Evolutionary conservation across 768 basidiomycete species (phyloP).

Genomic region (Paxillus rubicundulus): DNA sequence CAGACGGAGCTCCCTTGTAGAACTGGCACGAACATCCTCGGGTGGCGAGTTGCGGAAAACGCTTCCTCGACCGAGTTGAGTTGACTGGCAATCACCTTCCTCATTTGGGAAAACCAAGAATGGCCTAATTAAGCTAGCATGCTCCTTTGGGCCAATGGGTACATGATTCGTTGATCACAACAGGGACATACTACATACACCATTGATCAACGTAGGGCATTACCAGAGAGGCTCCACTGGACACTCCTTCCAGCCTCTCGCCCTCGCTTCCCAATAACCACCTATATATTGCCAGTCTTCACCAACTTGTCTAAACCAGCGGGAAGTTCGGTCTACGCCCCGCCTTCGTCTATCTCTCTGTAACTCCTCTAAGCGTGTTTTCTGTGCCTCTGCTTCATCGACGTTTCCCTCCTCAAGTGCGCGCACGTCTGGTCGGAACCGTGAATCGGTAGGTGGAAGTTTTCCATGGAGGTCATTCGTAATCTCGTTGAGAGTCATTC

Average conservation of each 20-base stretch:
- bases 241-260: slow-evolving; percentile 57
- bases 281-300: slow-evolving; percentile 78
- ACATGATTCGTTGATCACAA: no score
- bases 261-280: slow-evolving; percentile 81
- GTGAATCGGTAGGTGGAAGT: slow-evolving; percentile 79
- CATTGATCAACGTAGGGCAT: slow-evolving; percentile 15
- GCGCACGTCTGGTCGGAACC: slow-evolving; percentile 76
- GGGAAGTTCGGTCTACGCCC: slow-evolving; percentile 58
- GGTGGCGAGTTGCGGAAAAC: no score
- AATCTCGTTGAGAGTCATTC: slow-evolving; percentile 79
- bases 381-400: slow-evolving; percentile 69
- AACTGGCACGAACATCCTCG: slow-evolving; percentile 21
- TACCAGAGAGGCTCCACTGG: slow-evolving; percentile 61
- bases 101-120: neutral
- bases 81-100: neutral
- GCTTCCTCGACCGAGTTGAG: no score
- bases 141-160: no score
- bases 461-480: slow-evolving; percentile 59
- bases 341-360: slow-evolving; percentile 70
- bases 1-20: slow-evolving; percentile 15
- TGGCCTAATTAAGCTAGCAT: no score
- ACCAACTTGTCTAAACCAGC: slow-evolving; percentile 71
- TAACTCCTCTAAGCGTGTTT: slow-evolving; percentile 67
- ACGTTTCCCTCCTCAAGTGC: slow-evolving; percentile 78
- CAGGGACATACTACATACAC: no score